A percentile compares a stretch with the other conserved stretches of the same genome.
phyloP scores from a whole-genome alignment of 2,329 filamentous ascomycete genomes.

The Dothistroma pini region DNA sequence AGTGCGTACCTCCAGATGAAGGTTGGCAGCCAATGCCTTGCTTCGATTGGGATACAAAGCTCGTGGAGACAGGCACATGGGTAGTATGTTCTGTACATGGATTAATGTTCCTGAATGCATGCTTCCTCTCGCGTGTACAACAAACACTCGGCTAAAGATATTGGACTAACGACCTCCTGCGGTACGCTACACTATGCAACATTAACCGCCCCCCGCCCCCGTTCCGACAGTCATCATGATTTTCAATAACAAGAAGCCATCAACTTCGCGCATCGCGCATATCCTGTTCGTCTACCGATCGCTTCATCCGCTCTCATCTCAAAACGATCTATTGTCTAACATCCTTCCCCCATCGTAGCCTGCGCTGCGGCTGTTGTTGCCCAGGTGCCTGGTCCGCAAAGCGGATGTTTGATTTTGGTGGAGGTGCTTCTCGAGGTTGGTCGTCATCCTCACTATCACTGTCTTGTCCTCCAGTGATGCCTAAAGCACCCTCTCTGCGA shows the following conservation, averaged over 20 bases:
- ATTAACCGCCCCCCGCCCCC: neutral
- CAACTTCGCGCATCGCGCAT: neutral
- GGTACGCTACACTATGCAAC: neutral
- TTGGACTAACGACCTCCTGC: neutral
- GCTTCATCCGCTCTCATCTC: neutral
- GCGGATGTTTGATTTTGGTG: slow-evolving; percentile 22
- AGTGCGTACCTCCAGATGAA: neutral
- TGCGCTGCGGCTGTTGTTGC: slow-evolving; percentile 22
- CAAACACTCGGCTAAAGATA: neutral
- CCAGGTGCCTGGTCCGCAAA: slow-evolving; percentile 27
- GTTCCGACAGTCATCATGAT: neutral
- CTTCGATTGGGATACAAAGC: neutral
- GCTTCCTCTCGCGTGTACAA: neutral
- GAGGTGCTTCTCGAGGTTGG: slow-evolving; percentile 7
- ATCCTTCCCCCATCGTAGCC: slow-evolving; percentile 32
- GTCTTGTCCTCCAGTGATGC: slow-evolving; percentile 45
- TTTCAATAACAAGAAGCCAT: neutral
- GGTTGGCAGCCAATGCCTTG: neutral
- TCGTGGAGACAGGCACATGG: neutral
- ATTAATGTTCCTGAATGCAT: neutral
- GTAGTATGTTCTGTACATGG: neutral
- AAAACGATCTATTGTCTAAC: slow-evolving; percentile 19
- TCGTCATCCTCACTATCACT: slow-evolving; percentile 52
- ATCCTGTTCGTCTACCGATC: neutral
- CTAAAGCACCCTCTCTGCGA: slow-evolving; percentile 69